Evolutionary conservation across 2,329 filamentous ascomycete genomes (phyloP), one percentile per base, ranked within the genome.

Genomic region (Byssothecium circinans): DNA sequence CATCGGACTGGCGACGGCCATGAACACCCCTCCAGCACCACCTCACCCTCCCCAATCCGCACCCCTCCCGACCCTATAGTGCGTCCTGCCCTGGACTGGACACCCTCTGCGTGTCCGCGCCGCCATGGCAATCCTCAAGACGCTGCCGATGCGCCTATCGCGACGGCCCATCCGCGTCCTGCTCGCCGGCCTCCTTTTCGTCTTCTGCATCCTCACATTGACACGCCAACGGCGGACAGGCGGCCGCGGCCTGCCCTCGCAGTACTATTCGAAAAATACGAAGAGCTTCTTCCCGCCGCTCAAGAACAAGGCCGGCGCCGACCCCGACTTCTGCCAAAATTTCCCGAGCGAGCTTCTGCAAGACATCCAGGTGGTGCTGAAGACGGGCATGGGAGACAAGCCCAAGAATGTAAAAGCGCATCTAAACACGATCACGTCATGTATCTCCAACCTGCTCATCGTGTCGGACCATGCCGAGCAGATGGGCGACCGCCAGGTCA

Each of bases 381-480:
- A 79, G 59, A 77, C 76, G 37, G 77, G 78, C 40, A 72, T 75
- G 43, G 73, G 71, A 47, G 78, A 80, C 43, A 44, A 44, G 10
- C 58, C 64, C 6, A 66, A 73, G 34, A 42, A 42, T 27, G 72
- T 73, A 43, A 68, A 75, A 22, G 73, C 77, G 3, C 79, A 81
- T 43, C 67, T 83, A 37, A 64, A 73, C 34, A 81, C 75, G 53
- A 76, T 79, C 27, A 81, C 80, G 37, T 76, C 78, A 17, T 82
- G 76, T 61, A 77, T 81, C 49, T 74, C 76, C 17, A 72, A 83
- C 60, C 76, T 78, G 39, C 72, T 79, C 35, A 76, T 85, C 52
- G 82, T 81, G 60, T 83, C 81, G 45, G 82, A 85, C 64, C 78
- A 78, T 47, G 79, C 79, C 30, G 80, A 84, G 60, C 71, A 74